Conservation (phyloP, 306 rosid genomes). For the Begonia loranthoides region DNA sequence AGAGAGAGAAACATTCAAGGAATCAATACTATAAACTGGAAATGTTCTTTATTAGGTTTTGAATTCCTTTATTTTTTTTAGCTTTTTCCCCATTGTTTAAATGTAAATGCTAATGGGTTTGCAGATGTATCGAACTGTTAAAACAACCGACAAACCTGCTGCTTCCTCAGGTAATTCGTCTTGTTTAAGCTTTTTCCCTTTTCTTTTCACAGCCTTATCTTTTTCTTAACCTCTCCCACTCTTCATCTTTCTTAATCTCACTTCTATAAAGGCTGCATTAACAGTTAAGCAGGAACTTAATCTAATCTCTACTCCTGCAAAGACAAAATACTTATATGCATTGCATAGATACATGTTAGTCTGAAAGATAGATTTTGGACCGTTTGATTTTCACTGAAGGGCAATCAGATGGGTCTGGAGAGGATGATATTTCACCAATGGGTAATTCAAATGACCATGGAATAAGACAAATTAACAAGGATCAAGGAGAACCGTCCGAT, state of each 20-base stretch:
- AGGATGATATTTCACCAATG: constrained; percentile 53
- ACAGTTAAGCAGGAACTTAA: too few species aligned
- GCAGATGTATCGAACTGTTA: constrained; percentile 96
- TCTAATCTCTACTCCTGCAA: too few species aligned
- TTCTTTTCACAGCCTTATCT: constrained; percentile 14
- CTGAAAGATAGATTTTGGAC: background rate
- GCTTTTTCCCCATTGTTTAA: too few species aligned
- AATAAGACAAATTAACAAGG: constrained; percentile 20
- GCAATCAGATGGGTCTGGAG: constrained; percentile 87
- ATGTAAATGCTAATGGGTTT: constrained; percentile 1
- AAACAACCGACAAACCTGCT: constrained; percentile 89
- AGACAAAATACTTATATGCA: too few species aligned
- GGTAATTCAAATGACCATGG: constrained; percentile 20
- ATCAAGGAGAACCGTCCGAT: constrained; percentile 43
- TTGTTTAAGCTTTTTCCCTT: constrained; percentile 17
- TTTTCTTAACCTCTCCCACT: constrained; percentile 2
- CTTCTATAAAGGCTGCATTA: too few species aligned
- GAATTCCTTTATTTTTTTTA: background rate
- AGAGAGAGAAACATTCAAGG: constrained; percentile 1
- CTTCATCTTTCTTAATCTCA: too few species aligned
- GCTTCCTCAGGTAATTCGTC: constrained; percentile 90
- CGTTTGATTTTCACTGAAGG: constrained; percentile 24
- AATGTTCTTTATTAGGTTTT: background rate
- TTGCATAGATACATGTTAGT: too few species aligned
- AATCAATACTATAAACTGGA: background rate